phyloP scores from a whole-genome alignment of 202 grass and related monocot genomes.

The Panicum virgatum region DNA sequence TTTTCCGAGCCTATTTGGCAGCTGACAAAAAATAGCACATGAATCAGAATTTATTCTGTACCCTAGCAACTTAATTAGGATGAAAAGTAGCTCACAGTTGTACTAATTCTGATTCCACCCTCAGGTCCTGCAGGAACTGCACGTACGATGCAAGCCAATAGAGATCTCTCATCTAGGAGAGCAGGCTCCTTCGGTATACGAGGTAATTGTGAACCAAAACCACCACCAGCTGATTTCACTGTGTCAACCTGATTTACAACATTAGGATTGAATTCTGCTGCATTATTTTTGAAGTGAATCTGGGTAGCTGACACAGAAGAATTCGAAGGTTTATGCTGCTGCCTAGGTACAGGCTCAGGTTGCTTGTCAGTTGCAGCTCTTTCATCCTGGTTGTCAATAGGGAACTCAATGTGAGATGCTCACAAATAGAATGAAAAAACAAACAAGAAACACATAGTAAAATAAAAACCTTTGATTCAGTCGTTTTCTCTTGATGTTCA shows the following conservation, averaged over 20 bases:
- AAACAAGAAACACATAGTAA: slow-evolving; percentile 9
- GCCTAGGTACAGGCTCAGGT: slow-evolving; percentile 42
- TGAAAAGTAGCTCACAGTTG: slow-evolving; percentile 65
- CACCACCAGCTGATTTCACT: slow-evolving; percentile 8
- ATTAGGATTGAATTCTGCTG: slow-evolving; percentile 45
- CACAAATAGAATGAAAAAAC: not conserved
- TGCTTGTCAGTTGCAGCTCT: slow-evolving; percentile 49
- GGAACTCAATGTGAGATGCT: slow-evolving; percentile 7
- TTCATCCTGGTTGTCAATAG: slow-evolving; percentile 45
- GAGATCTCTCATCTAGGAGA: slow-evolving; percentile 83
- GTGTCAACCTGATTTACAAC: slow-evolving; percentile 55
- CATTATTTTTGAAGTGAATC: slow-evolving; percentile 35
- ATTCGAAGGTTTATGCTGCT: slow-evolving; percentile 40
- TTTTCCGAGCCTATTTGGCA: slow-evolving; percentile 97
- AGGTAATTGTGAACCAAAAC: slow-evolving; percentile 38
- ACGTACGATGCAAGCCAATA: slow-evolving; percentile 91
- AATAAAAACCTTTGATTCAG: slow-evolving; percentile 66
- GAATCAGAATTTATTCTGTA: slow-evolving; percentile 20
- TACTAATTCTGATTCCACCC: slow-evolving; percentile 81
- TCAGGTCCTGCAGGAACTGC: slow-evolving; percentile 78
- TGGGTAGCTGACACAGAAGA: slow-evolving; percentile 37
- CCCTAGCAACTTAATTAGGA: not conserved
- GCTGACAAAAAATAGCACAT: slow-evolving; percentile 46
- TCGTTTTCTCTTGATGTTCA: slow-evolving; percentile 57
- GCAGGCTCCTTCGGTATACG: slow-evolving; percentile 51